These are phyloP conservation scores for Spathaspora arborariae DNA, from an alignment of 805 yeast species.

Conservation along the genomic window DNA sequence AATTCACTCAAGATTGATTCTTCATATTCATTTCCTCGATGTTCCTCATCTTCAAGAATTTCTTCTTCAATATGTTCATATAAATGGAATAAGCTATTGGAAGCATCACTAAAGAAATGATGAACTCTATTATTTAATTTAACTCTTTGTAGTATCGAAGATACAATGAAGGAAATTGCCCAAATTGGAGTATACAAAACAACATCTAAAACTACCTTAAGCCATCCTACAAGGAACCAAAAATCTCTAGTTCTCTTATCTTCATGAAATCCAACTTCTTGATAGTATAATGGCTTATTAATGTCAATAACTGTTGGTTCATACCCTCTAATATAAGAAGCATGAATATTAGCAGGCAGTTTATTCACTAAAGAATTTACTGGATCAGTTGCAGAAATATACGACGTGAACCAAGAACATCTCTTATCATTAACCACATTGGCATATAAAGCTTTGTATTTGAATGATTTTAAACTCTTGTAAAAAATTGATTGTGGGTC, in stretches of 20 bases:
- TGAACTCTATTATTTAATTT: constrained; percentile 25
- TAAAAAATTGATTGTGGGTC: constrained; percentile 56
- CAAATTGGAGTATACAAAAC: constrained; percentile 60
- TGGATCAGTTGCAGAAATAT: constrained; percentile 61
- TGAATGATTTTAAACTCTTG: constrained; percentile 52
- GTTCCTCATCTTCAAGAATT: constrained; percentile 1
- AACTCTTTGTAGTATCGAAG: constrained; percentile 34
- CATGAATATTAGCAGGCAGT: constrained; percentile 21
- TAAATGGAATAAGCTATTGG: constrained; percentile 24
- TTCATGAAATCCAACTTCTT: constrained; percentile 3
- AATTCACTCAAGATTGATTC: constrained; percentile 3
- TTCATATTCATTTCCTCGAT: constrained; percentile 7
- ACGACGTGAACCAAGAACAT: constrained; percentile 81
- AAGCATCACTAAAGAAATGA: constrained; percentile 22
- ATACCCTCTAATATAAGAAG: constrained; percentile 46
- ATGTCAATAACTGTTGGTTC: constrained; percentile 56
- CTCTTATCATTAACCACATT: constrained; percentile 78
- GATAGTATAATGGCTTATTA: constrained; percentile 34
- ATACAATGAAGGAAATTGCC: constrained; percentile 52
- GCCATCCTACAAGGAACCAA: constrained; percentile 43
- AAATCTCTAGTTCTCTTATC: constrained; percentile 2
- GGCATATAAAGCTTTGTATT: constrained; percentile 58
- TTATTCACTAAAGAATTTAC: constrained; percentile 46
- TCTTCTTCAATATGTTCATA: constrained; percentile 17
- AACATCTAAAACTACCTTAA: constrained; percentile 41